Evolutionary conservation across 306 rosid genomes (phyloP).

Genomic region (Quercus berberidifolia): DNA sequence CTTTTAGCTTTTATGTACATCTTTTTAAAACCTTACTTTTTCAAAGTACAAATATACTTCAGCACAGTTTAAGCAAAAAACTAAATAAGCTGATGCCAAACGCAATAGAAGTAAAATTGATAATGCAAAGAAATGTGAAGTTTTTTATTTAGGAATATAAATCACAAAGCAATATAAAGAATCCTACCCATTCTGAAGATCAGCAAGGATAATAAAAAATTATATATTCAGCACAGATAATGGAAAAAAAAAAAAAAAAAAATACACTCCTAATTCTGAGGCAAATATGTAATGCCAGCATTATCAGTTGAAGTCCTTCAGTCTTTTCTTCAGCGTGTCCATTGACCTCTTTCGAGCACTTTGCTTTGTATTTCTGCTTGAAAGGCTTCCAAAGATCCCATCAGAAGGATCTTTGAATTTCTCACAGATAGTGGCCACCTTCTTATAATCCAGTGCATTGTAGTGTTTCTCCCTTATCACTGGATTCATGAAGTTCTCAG

Average conservation of each 20-base stretch:
- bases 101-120: neutral
- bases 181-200: constrained; percentile 15
- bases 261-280: constrained; percentile 26
- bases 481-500: constrained; percentile 97
- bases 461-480: constrained; percentile 85
- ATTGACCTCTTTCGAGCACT: constrained; percentile 85
- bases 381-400: constrained; percentile 82
- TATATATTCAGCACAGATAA: neutral
- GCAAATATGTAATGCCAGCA: constrained; percentile 19
- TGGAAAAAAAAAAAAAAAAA: neutral
- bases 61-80: no score
- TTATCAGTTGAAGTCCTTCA: constrained; percentile 76
- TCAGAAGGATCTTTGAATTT: constrained; percentile 85
- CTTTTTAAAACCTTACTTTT: no score
- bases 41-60: no score
- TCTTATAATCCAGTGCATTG: constrained; percentile 76
- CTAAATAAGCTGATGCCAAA: no score
- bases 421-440: constrained; percentile 70
- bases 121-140: neutral
- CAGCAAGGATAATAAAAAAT: neutral
- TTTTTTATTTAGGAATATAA: neutral
- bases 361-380: constrained; percentile 69
- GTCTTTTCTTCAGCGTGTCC: constrained; percentile 78
- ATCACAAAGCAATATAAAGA: constrained; percentile 1
- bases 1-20: no score